Conservation (phyloP, 2,329 filamentous ascomycete species). For the Aspergillus arachidicola region DNA sequence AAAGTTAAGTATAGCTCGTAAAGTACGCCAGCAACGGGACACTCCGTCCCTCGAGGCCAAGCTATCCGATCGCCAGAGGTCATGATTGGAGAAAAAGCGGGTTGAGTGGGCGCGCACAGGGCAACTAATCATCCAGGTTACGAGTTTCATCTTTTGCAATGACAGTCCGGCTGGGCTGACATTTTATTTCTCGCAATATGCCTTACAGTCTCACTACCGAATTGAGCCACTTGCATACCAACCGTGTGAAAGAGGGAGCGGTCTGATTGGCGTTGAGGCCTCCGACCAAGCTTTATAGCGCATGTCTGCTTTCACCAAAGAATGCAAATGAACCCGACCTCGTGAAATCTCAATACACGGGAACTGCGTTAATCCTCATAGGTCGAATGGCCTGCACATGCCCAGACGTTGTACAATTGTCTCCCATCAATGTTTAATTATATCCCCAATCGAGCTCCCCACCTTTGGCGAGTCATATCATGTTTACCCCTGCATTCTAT, state of each 20-base stretch:
- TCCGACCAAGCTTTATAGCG: constrained; percentile 25
- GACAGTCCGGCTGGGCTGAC: not conserved
- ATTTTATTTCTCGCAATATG: constrained; percentile 7
- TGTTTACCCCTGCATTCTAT: constrained; percentile 11
- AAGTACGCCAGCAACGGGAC: not conserved
- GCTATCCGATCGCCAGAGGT: not conserved
- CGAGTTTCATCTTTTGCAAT: constrained; percentile 4
- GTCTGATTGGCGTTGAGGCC: constrained; percentile 12
- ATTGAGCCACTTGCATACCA: constrained; percentile 18
- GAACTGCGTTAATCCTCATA: not conserved
- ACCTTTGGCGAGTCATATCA: not conserved
- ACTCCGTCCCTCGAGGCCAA: not conserved
- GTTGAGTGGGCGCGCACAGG: constrained; percentile 5
- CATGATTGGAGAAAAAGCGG: constrained; percentile 2
- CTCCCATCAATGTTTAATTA: not conserved
- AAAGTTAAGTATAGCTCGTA: not conserved
- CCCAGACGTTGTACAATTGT: constrained; percentile 1
- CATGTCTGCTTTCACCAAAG: not conserved
- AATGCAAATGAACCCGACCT: not conserved
- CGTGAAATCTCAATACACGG: constrained; percentile 4
- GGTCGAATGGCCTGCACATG: not conserved
- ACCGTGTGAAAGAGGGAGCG: not conserved
- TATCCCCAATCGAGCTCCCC: not conserved
- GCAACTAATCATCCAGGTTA: not conserved
- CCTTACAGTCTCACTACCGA: constrained; percentile 14